Conservation (phyloP, 2,329 filamentous ascomycete species). For the Dothiorella sarmentorum region DNA sequence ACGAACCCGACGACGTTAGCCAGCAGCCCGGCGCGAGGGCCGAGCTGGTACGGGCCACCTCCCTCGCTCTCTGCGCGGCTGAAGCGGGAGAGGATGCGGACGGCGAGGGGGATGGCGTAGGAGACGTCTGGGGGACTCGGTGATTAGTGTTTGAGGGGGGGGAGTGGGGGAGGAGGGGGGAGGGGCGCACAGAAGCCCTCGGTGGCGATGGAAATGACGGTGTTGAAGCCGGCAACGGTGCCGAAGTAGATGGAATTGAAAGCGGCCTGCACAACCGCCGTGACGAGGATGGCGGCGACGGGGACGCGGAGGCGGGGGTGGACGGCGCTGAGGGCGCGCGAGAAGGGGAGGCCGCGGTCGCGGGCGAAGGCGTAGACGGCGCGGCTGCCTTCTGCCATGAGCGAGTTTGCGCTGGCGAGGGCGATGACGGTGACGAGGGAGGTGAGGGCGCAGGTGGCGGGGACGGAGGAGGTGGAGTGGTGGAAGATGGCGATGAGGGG, state of each 20-base stretch:
- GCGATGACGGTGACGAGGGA: conserved; percentile 50
- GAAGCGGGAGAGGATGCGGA: conserved; percentile 48
- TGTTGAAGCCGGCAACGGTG: conserved; percentile 54
- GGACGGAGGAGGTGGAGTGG: conserved; percentile 46
- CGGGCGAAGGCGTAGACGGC: conserved; percentile 49
- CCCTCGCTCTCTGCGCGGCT: conserved; percentile 39
- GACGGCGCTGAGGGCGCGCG: conserved; percentile 45
- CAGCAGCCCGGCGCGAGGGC: conserved; percentile 40
- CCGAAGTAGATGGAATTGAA: conserved; percentile 56
- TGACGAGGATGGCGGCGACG: conserved; percentile 48
- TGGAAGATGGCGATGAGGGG: conserved; percentile 54
- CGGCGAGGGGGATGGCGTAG: conserved; percentile 54
- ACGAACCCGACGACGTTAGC: conserved; percentile 51
- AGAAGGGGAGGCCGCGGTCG: conserved; percentile 54
- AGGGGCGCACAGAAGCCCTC: conserved; percentile 44
- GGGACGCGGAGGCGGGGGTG: conserved; percentile 47
- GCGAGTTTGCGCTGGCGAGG: conserved; percentile 44
- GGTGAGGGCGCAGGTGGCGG: conserved; percentile 44
- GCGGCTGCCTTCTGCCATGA: conserved; percentile 48
- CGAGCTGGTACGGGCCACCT: conserved; percentile 47
- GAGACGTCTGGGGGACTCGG: conserved; percentile 45
- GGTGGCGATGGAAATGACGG: conserved; percentile 55
- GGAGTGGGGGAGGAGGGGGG: too few species aligned
- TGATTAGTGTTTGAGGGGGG: background rate
- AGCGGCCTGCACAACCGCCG: conserved; percentile 48